Conservation (phyloP, 805 yeast genomes). For the Myxozyma neotropica region DNA sequence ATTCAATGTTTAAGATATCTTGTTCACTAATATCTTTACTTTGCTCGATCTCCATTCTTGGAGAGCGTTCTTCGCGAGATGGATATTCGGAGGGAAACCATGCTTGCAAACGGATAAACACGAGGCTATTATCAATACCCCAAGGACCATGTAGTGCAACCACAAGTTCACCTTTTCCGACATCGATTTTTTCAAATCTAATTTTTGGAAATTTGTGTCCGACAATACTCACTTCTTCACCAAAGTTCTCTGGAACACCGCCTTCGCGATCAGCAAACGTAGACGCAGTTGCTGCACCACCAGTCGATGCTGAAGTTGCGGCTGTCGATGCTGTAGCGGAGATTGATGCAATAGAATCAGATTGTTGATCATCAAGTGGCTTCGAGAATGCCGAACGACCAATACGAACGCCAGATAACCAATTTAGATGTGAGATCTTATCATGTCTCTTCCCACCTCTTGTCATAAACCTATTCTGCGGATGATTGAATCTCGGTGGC, state of each 20-base stretch:
- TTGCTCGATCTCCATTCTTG: conserved; percentile 72
- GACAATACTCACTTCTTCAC: conserved; percentile 87
- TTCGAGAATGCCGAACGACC: conserved; percentile 53
- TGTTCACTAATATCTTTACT: conserved; percentile 64
- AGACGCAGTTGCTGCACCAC: not conserved
- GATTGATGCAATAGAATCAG: conserved; percentile 16
- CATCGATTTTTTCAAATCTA: conserved; percentile 82
- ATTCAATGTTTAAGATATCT: conserved; percentile 54
- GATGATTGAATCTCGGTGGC: not conserved
- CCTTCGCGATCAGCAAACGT: not conserved
- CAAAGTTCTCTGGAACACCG: conserved; percentile 60
- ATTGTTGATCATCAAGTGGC: conserved; percentile 12
- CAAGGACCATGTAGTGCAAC: conserved; percentile 83
- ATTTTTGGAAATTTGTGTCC: conserved; percentile 89
- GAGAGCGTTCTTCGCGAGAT: conserved; percentile 42
- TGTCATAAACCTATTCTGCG: conserved; percentile 28
- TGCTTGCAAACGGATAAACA: conserved; percentile 72
- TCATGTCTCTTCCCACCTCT: conserved; percentile 23
- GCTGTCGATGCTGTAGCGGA: not conserved
- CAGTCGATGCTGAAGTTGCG: not conserved
- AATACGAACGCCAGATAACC: conserved; percentile 92
- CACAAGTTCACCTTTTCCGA: conserved; percentile 77
- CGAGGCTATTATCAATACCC: conserved; percentile 48
- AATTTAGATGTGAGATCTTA: conserved; percentile 68
- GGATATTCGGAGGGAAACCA: conserved; percentile 78